These are phyloP conservation scores for Leccinum fallax DNA, from an alignment of 1,284 basidiomycete genomes.

Conservation along the genomic window DNA sequence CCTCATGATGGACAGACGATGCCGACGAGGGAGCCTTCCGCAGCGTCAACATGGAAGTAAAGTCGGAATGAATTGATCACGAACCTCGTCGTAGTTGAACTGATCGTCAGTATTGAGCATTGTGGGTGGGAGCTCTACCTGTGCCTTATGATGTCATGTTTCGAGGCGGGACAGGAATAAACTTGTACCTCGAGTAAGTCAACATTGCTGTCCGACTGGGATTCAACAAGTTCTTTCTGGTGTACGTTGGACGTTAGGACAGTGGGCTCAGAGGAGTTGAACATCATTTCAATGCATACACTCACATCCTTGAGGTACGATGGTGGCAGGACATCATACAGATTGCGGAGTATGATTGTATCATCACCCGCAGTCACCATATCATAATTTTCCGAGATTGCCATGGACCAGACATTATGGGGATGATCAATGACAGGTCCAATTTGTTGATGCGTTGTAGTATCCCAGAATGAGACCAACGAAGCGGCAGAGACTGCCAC, in stretches of 20 bases:
- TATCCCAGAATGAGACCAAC: not conserved
- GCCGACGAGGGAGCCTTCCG: not conserved
- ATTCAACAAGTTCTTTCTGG: too few species aligned
- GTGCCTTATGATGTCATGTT: not conserved
- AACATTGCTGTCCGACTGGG: not conserved
- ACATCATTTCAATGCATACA: not conserved
- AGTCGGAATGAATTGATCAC: not conserved
- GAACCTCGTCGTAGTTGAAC: not conserved
- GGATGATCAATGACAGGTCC: not conserved
- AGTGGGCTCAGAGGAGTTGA: not conserved
- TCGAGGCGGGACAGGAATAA: not conserved
- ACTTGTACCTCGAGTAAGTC: not conserved
- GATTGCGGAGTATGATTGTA: not conserved
- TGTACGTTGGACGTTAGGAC: not conserved
- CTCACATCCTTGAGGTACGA: not conserved
- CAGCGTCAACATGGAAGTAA: not conserved
- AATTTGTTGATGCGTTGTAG: not conserved
- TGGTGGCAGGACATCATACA: not conserved
- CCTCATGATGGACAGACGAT: not conserved
- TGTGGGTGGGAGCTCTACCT: not conserved
- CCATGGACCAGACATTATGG: not conserved
- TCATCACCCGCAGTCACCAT: not conserved
- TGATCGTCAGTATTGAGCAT: not conserved
- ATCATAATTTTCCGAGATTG: not conserved
- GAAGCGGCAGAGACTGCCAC: not conserved